Conservation (phyloP, 2,329 filamentous ascomycete species). For the Lasiodiplodia sp. region DNA sequence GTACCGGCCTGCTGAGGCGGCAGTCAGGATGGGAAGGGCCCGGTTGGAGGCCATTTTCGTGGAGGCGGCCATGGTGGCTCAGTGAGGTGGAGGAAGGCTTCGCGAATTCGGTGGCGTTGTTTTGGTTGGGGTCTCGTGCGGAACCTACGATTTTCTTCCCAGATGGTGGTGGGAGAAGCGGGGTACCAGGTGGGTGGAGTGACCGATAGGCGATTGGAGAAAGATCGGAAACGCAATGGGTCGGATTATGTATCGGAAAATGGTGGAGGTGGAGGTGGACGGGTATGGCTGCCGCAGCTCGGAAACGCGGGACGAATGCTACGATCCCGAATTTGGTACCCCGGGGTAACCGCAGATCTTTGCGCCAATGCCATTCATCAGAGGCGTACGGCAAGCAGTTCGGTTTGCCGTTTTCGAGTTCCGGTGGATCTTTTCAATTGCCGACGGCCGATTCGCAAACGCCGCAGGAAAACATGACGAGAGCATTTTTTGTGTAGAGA, state of each 20-base stretch:
- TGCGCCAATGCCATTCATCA: neutral
- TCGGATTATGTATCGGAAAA: slow-evolving; percentile 1
- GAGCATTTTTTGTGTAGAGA: neutral
- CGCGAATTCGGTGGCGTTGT: neutral
- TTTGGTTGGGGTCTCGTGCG: neutral
- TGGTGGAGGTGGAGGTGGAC: slow-evolving; percentile 1
- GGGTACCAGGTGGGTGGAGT: neutral
- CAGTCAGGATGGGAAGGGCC: slow-evolving; percentile 60
- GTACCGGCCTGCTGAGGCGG: slow-evolving; percentile 63
- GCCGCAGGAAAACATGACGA: neutral
- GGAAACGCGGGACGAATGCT: neutral
- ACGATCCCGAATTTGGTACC: neutral
- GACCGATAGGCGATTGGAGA: neutral
- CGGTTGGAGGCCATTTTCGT: slow-evolving; percentile 19
- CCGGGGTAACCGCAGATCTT: neutral
- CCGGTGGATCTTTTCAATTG: slow-evolving; percentile 15
- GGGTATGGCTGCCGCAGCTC: neutral
- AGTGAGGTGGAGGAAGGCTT: neutral
- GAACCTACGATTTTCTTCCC: neutral
- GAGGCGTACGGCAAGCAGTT: neutral
- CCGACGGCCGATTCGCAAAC: slow-evolving; percentile 14
- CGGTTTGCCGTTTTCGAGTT: neutral
- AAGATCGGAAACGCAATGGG: neutral
- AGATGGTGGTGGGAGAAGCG: neutral
- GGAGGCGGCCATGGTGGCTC: slow-evolving; percentile 4